Evolutionary conservation across 371 early-diverging fungal species (phyloP).

Genomic region (Nosema muscidifuracis): DNA sequence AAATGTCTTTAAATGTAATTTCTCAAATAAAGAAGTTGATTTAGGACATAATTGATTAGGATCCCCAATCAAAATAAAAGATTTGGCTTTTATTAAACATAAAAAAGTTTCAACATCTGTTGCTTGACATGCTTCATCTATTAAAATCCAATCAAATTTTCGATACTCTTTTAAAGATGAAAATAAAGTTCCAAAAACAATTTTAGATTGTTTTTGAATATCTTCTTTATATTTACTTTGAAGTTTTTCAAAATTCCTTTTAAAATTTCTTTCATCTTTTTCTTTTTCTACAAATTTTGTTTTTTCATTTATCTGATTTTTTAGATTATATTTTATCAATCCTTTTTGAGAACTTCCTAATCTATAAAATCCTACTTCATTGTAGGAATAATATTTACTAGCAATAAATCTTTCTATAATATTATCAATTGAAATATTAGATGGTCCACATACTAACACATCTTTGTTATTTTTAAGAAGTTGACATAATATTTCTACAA

Average conservation of each 20-base stretch:
- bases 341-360: constrained; percentile 74
- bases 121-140: constrained; percentile 94
- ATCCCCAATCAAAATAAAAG: constrained; percentile 86
- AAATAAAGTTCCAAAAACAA: constrained; percentile 64
- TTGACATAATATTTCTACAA: constrained; percentile 76
- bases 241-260: constrained; percentile 65
- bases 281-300: constrained; percentile 67
- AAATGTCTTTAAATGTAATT: constrained; percentile 20
- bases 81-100: constrained; percentile 71
- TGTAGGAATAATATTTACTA: constrained; percentile 69
- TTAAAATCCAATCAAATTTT: constrained; percentile 77
- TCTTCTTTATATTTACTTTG: constrained; percentile 69
- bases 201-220: constrained; percentile 65
- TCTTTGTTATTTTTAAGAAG: constrained; percentile 66
- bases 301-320: constrained; percentile 67
- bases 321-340: constrained; percentile 68
- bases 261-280: constrained; percentile 68
- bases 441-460: constrained; percentile 81
- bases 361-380: constrained; percentile 68
- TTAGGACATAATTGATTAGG: constrained; percentile 91
- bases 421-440: constrained; percentile 78
- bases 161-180: constrained; percentile 64
- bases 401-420: constrained; percentile 63
- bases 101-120: constrained; percentile 83
- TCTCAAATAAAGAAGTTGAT: constrained; percentile 52